phyloP scores from a whole-genome alignment of 176 grass and related monocot genomes.

The Juncus effusus region DNA sequence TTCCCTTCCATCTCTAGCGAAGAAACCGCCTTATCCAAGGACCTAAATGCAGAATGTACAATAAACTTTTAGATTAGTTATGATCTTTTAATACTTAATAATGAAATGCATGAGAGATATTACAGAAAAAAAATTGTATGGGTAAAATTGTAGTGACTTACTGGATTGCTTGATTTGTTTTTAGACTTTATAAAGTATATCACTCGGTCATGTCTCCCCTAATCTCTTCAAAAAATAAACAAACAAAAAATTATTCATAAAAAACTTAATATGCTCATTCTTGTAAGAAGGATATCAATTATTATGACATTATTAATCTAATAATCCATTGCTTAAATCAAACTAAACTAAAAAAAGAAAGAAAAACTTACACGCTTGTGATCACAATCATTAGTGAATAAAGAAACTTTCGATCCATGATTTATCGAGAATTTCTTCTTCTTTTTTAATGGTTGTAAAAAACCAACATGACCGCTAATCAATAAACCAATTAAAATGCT shows the following conservation, averaged over 20 bases:
- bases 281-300: not conserved
- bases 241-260: not conserved
- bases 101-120: not conserved
- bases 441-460: conserved; percentile 15
- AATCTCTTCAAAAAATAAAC: conserved; percentile 40
- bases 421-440: conserved; percentile 5
- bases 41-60: conserved; percentile 11
- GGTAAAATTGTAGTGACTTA: conserved; percentile 31
- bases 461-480: conserved; percentile 36
- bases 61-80: not conserved
- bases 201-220: conserved; percentile 40
- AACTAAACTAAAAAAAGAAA: not conserved
- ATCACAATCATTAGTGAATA: conserved; percentile 34
- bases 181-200: conserved; percentile 55
- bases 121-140: too few relatives aligned
- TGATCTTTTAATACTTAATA: not conserved
- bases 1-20: conserved; percentile 68
- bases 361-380: conserved; percentile 46
- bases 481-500: conserved; percentile 62
- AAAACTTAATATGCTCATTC: not conserved
- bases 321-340: not conserved
- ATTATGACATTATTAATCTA: not conserved
- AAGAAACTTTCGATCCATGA: conserved; percentile 24
- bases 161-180: conserved; percentile 68
- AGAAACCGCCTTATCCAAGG: conserved; percentile 72